phyloP scores from a whole-genome alignment of 129 eudicot species.

The Ambrosia artemisiifolia region DNA sequence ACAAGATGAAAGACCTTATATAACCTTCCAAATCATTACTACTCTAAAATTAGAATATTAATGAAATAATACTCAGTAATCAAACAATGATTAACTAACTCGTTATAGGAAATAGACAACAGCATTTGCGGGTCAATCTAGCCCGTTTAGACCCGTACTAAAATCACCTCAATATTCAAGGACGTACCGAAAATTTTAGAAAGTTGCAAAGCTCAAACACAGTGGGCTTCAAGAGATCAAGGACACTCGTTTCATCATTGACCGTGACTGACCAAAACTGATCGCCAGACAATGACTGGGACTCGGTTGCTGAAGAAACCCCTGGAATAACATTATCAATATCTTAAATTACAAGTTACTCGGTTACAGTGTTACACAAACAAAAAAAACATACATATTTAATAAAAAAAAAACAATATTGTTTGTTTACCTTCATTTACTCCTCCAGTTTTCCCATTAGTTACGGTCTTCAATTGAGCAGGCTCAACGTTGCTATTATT shows the following conservation, averaged over 20 bases:
- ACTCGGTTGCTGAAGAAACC: conserved; percentile 16
- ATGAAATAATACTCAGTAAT: not conserved
- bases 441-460: conserved; percentile 25
- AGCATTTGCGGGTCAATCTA: conserved; percentile 6
- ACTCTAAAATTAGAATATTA: not conserved
- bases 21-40: not conserved
- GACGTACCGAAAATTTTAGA: conserved; percentile 60
- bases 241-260: conserved; percentile 25
- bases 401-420: not conserved
- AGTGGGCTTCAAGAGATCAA: conserved; percentile 37
- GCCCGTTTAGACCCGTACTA: not conserved
- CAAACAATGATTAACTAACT: not conserved
- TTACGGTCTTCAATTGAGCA: conserved; percentile 27
- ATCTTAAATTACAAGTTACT: conserved; percentile 3
- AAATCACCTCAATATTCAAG: conserved; percentile 4
- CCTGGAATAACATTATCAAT: conserved; percentile 20
- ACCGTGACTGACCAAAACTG: conserved; percentile 17
- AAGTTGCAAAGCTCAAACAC: conserved; percentile 47
- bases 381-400: not conserved
- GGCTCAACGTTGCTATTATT: no score
- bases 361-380: not conserved
- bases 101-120: not conserved
- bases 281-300: conserved; percentile 28
- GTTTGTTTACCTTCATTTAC: conserved; percentile 35
- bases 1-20: not conserved